A percentile compares a stretch with the other conserved stretches of the same genome.
Conservation (phyloP, 305 asterid species). For the Petunia hybrid region DNA sequence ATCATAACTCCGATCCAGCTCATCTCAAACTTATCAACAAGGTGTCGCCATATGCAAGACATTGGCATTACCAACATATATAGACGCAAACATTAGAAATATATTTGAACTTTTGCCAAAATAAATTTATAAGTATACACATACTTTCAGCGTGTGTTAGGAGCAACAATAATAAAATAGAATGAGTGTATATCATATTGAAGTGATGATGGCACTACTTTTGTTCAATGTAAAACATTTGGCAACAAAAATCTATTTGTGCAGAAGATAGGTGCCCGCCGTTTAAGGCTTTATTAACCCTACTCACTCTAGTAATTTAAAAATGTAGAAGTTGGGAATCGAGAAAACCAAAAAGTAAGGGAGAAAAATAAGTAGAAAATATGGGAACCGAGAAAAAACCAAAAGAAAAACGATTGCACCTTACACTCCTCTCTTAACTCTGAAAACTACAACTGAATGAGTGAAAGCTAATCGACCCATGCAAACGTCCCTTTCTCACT, state of each 20-base stretch:
- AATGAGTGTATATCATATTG: no score
- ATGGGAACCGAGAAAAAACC: constrained; percentile 50
- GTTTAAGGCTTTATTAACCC: constrained; percentile 73
- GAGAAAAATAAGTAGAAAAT: constrained; percentile 27
- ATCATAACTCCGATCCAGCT: no score
- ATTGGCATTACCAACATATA: no score
- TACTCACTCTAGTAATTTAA: constrained; percentile 29
- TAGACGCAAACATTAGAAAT: no score
- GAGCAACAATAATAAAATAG: no score
- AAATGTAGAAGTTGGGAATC: constrained; percentile 22
- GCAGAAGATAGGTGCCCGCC: constrained; percentile 81
- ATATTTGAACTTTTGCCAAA: no score
- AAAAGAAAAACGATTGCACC: constrained; percentile 18
- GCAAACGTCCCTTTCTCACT: constrained; percentile 89
- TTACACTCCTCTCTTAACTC: constrained; percentile 50
- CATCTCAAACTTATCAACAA: no score
- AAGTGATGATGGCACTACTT: no score
- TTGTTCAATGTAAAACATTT: no score
- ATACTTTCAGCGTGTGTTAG: no score
- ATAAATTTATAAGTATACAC: no score
- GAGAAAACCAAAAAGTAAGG: neutral
- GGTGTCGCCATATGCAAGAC: no score
- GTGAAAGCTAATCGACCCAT: constrained; percentile 80
- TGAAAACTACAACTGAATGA: constrained; percentile 93
- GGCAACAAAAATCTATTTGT: constrained; percentile 45